Evolutionary conservation across 176 grass and related monocot genomes (phyloP).

Genomic region (Rhynchospora tenuis): DNA sequence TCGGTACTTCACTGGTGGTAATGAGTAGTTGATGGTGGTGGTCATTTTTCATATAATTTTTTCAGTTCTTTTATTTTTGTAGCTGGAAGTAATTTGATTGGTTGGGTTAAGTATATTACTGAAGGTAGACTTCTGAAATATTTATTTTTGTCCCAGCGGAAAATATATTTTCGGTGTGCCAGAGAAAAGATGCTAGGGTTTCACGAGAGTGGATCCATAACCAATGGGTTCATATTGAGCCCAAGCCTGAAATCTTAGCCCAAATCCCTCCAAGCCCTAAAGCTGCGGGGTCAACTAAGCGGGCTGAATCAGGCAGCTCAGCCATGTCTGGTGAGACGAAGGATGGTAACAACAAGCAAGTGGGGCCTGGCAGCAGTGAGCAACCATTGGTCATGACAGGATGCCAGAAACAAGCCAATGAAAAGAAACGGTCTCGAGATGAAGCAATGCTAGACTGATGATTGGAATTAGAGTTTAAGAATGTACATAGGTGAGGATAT

Average conservation of each 20-base stretch:
- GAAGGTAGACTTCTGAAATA: neutral
- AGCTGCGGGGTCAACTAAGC: conserved; percentile 20
- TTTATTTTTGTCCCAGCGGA: conserved; percentile 49
- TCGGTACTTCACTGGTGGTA: neutral
- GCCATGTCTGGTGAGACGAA: conserved; percentile 27
- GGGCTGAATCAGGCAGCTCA: conserved; percentile 40
- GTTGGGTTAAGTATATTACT: neutral
- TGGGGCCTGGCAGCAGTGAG: neutral
- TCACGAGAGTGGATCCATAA: conserved; percentile 87
- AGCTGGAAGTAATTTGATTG: neutral
- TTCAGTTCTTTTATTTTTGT: conserved; percentile 12
- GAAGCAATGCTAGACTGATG: conserved; percentile 8
- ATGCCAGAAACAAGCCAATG: neutral
- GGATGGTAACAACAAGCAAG: neutral
- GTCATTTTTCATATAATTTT: neutral
- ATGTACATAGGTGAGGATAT: conserved; percentile 26
- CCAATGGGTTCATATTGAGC: conserved; percentile 56
- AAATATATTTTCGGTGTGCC: conserved; percentile 58
- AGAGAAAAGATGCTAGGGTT: conserved; percentile 58
- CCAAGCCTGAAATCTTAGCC: conserved; percentile 47
- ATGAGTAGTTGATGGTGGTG: neutral
- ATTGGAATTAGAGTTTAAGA: conserved; percentile 1
- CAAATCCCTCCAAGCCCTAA: conserved; percentile 44
- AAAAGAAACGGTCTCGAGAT: conserved; percentile 25
- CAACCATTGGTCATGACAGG: neutral